Evolutionary conservation across 1,139 yeast species (phyloP), one percentile per base, ranked within the genome.

Genomic region (Saccharomyces pastorianus): DNA sequence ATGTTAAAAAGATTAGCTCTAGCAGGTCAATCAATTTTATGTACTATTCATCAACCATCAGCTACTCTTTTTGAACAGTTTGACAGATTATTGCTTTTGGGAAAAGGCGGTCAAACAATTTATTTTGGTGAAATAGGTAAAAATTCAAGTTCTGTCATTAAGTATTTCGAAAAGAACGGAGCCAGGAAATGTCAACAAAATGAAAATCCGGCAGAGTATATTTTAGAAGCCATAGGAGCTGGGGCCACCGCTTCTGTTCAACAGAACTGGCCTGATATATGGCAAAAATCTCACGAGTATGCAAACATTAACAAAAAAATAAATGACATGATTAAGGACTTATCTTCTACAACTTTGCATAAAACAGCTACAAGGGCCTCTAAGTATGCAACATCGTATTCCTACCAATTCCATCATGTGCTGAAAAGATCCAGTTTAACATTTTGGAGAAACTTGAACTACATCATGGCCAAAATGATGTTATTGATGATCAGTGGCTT

Each of bases 201-300:
- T 70, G 84, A 68, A 71, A 79, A 81, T 56, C 83, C 83, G 2
- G 83, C 84, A 11, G 85, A 81, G 65, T 81, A 81, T 71, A 79
- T 81, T 67, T 69, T 81, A 61, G 80, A 81, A 59, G 79, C 78
- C 38, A 81, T 82, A 65, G 85, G 84, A 51, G 85, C 84, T 17
- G 85, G 84, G 76, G 79, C 80, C 5, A 70, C 75, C 61, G 82
- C 83, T 6, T 55, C 71, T 44, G 73, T 74, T 20, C 64, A 66
- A 9, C 69, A 70, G 55, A 76, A 80, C 59, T 80, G 83, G 83
- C 72, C 71, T 62, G 73, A 73, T 27, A 67, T 74, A 32, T 80
- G 84, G 84, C 59, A 58, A 4, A 60, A 65, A 8, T 78, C 83
- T 13, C 61, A 67, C 46, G 80, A 74, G 51, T 65, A 60, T 52